phyloP scores from a whole-genome alignment of 208 protist genomes.

The Acanthamoeba culbertsoni region DNA sequence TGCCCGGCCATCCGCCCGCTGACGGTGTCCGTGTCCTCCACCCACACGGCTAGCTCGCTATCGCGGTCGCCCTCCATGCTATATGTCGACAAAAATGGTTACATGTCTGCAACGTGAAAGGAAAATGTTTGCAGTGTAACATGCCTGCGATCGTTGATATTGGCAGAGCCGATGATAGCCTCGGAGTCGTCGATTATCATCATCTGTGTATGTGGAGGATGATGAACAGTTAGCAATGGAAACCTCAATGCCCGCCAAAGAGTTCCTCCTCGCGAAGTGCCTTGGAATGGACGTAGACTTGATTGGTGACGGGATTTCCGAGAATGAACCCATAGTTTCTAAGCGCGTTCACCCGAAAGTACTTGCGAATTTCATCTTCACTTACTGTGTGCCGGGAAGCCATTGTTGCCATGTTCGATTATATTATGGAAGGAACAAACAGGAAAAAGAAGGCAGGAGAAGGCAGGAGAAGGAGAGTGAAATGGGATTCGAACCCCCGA shows the following conservation, averaged over 20 bases:
- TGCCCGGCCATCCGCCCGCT: slow-evolving; percentile 58
- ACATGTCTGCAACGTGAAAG: neutral
- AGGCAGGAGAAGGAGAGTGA: neutral
- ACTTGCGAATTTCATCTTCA: neutral
- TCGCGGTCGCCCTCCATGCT: slow-evolving; percentile 67
- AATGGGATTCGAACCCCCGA: neutral
- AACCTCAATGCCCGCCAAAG: too few species aligned
- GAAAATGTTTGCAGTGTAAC: neutral
- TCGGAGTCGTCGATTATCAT: slow-evolving; percentile 75
- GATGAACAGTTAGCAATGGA: neutral
- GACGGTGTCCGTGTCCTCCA: slow-evolving; percentile 57
- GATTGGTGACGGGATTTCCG: slow-evolving; percentile 57
- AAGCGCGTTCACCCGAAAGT: slow-evolving; percentile 69
- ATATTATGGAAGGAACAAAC: neutral
- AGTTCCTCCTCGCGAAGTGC: neutral
- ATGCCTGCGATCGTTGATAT: slow-evolving; percentile 76
- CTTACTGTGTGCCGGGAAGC: neutral
- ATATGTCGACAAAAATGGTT: neutral
- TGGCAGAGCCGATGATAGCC: slow-evolving; percentile 74
- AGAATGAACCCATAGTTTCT: slow-evolving; percentile 59
- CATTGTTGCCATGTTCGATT: neutral
- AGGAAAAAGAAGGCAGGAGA: neutral
- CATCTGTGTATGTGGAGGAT: neutral
- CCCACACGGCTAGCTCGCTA: slow-evolving; percentile 65
- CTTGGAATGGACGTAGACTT: slow-evolving; percentile 77